Base-by-base conservation (phyloP, 202 grass and related monocot genomes). In the Digitaria exilis region DNA sequence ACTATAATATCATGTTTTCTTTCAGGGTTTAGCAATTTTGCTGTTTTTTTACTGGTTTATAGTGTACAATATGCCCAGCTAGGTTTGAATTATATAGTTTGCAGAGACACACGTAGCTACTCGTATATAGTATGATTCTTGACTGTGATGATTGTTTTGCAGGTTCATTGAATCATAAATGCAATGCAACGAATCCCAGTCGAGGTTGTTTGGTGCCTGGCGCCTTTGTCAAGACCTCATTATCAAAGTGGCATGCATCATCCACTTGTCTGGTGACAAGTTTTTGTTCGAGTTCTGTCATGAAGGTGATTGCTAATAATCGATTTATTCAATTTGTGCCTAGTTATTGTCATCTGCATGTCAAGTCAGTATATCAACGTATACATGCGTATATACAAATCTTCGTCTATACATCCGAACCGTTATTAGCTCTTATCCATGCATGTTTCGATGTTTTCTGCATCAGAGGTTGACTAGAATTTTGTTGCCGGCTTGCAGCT, bases 121-220 rank as follows among this genome's bases (percentile, higher is more conserved):
- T n/a, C n/a, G n/a, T n/a, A n/a, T 5, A 60, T 1, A 24, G 7
- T 17, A 25, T 63, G 35, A 17, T 44, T 24, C n/a, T 49, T 42
- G 65, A 71, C 21, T 51, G 70, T 76, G 85, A 69, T 67, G n/a
- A 48, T 29, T 71, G 28, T 50, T 22, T 24, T 54, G 16, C 8
- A 21, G 72, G 22, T 17, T 58, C 7, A 2, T 18, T 69, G 7
- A 8, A 69, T 60, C 75, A 62, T 24, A 41, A 42, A 82, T 59
- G 41, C 25, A 87, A 82, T 59, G 41, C 25, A 87, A 29, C 49
- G 16, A 85, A 85, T 87, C 71, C 63, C 18, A 63, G 64, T 82
- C 54, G 75, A 82, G 52, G 51, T 41, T 76, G 50, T 75, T 80
- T 80, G 19, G 6, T 75, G 46, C 43, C 19, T 59, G 61, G 3